phyloP scores from a whole-genome alignment of 768 basidiomycete species.

The Pholiota microspora region DNA sequence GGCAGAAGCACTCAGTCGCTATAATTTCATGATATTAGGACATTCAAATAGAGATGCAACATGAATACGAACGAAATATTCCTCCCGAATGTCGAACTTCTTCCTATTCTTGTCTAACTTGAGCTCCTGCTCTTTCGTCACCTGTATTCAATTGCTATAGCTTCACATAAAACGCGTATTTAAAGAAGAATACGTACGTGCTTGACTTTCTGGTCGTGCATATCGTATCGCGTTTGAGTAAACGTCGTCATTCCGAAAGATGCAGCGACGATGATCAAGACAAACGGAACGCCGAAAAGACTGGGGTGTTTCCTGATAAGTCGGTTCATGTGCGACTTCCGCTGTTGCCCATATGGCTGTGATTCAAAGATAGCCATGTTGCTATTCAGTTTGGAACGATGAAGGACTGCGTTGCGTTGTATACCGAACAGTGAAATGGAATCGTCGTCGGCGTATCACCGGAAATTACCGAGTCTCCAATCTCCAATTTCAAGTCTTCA shows the following conservation, averaged over 20 bases:
- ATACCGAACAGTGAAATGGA: too few relatives aligned
- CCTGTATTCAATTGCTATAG: slow-evolving; percentile 28
- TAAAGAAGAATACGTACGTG: slow-evolving; percentile 41
- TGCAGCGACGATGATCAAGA: slow-evolving; percentile 80
- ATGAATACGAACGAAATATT: slow-evolving; percentile 83
- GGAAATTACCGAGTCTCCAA: too few relatives aligned
- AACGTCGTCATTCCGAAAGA: slow-evolving; percentile 82
- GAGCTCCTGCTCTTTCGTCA: slow-evolving; percentile 78
- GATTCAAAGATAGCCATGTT: slow-evolving; percentile 15
- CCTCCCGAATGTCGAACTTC: slow-evolving; percentile 91
- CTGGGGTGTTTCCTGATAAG: slow-evolving; percentile 59
- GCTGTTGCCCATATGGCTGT: neutral
- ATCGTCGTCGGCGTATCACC: too few relatives aligned
- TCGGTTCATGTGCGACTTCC: slow-evolving; percentile 35
- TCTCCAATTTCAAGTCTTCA: too few relatives aligned
- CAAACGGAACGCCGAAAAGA: slow-evolving; percentile 84
- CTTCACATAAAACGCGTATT: neutral
- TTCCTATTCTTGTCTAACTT: slow-evolving; percentile 66
- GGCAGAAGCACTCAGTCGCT: slow-evolving; percentile 64
- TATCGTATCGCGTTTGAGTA: slow-evolving; percentile 89
- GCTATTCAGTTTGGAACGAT: too few relatives aligned
- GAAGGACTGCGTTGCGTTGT: neutral
- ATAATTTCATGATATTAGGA: neutral
- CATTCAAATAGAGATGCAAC: neutral
- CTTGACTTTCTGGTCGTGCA: slow-evolving; percentile 77